Percentiles rank a stretch among this genome's conserved stretches.
phyloP scores from a whole-genome alignment of 2,329 filamentous ascomycete species.

The Paecilomyces dactylethromorphus region DNA sequence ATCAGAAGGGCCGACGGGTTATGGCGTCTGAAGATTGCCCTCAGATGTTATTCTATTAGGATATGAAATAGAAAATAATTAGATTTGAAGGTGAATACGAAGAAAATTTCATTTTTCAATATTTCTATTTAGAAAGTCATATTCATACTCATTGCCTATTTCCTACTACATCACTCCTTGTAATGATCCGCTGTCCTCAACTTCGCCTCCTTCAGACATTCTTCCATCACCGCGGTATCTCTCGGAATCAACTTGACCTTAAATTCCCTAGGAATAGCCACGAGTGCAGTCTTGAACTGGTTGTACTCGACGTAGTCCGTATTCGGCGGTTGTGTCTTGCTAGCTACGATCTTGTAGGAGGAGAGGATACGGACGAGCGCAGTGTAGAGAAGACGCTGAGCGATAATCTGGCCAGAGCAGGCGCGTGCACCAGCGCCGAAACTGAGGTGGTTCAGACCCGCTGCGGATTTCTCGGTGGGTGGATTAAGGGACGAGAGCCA shows the following conservation, averaged over 20 bases:
- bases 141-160: neutral
- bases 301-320: conserved; percentile 60
- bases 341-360: conserved; percentile 47
- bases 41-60: no score
- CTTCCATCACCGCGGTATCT: conserved; percentile 31
- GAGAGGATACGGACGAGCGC: conserved; percentile 49
- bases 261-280: conserved; percentile 55
- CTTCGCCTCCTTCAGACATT: conserved; percentile 39
- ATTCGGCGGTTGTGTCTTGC: conserved; percentile 48
- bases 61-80: no score
- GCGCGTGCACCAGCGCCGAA: conserved; percentile 55
- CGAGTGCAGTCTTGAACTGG: conserved; percentile 52
- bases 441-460: conserved; percentile 48
- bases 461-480: conserved; percentile 37
- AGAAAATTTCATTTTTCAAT: neutral
- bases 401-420: conserved; percentile 53
- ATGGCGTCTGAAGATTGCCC: no score
- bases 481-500: conserved; percentile 46
- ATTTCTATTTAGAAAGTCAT: neutral
- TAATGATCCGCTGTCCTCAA: conserved; percentile 45
- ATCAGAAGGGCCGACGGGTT: no score
- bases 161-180: conserved; percentile 26
- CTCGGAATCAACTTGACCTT: conserved; percentile 51
- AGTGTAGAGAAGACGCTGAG: conserved; percentile 50
- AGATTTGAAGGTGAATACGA: neutral